Evolutionary conservation across 768 basidiomycete genomes (phyloP).

Genomic region (Naganishia vaughanmartiniae): DNA sequence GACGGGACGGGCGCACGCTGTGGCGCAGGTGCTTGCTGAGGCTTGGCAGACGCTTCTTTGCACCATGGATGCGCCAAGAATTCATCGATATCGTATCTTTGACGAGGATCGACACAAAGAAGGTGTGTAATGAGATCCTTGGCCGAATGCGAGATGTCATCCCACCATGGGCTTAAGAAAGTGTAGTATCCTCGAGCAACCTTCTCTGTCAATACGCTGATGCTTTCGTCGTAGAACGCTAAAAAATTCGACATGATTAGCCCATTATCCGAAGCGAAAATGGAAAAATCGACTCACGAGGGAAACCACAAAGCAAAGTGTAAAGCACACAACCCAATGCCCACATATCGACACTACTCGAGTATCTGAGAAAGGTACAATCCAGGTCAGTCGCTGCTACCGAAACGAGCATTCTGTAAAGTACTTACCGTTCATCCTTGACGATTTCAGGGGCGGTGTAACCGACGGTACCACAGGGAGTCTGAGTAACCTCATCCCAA

Average conservation of each 20-base stretch:
- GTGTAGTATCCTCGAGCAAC: constrained; percentile 97
- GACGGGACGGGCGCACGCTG: constrained; percentile 64
- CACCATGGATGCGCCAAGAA: constrained; percentile 97
- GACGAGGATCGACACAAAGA: constrained; percentile 89
- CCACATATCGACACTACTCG: constrained; percentile 94
- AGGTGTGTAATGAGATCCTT: constrained; percentile 94
- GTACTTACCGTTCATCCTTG: constrained; percentile 90
- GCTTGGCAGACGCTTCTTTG: constrained; percentile 54
- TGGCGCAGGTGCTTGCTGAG: constrained; percentile 42
- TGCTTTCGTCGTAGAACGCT: constrained; percentile 98
- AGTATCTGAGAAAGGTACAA: constrained; percentile 33
- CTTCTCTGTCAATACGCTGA: constrained; percentile 95
- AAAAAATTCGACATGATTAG: constrained; percentile 52
- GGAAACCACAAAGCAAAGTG: constrained; percentile 91
- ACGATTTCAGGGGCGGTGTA: constrained; percentile 99
- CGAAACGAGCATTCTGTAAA: constrained; percentile 53
- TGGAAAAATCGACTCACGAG: constrained; percentile 44
- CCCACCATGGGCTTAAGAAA: constrained; percentile 99
- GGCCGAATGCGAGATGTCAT: constrained; percentile 79
- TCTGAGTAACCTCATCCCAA: constrained; percentile 99
- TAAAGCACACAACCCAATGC: constrained; percentile 98
- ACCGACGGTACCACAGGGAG: constrained; percentile 98
- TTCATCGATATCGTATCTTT: constrained; percentile 96
- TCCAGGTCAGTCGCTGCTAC: background rate
- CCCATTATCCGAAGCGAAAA: background rate